Evolutionary conservation across 305 asterid species (phyloP).

Genomic region (Plantago coronopus): DNA sequence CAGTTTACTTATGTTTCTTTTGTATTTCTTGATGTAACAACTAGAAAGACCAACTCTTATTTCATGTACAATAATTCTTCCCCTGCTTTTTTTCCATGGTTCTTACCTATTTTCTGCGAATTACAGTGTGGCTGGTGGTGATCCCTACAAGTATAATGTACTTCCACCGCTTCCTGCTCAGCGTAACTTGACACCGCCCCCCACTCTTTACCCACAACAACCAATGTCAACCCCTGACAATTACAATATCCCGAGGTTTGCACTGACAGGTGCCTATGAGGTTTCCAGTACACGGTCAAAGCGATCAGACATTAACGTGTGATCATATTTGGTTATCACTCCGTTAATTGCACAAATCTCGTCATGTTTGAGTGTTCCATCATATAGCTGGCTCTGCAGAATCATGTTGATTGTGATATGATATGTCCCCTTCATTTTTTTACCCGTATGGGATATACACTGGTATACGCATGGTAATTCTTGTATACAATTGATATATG

Average conservation of each 20-base stretch:
- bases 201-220: conserved; percentile 93
- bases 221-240: conserved; percentile 89
- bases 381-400: conserved; percentile 2
- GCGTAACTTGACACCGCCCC: conserved; percentile 90
- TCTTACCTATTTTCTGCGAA: conserved; percentile 4
- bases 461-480: conserved; percentile 3
- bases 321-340: conserved; percentile 19
- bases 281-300: conserved; percentile 49
- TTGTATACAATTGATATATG: not conserved
- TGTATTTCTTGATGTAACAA: not conserved
- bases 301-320: conserved; percentile 88
- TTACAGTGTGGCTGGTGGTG: conserved; percentile 46
- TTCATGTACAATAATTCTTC: not conserved
- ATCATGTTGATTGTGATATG: not conserved
- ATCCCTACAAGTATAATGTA: conserved; percentile 58
- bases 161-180: conserved; percentile 98
- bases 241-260: conserved; percentile 67
- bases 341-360: not conserved
- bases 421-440: conserved; percentile 4
- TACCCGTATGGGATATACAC: not conserved
- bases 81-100: not conserved
- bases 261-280: conserved; percentile 45
- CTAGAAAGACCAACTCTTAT: not conserved
- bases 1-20: not conserved
- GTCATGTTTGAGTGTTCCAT: not conserved